Evolutionary conservation across 192 early-diverging fungal species (phyloP).

Genomic region (Obelidium mucronatum): DNA sequence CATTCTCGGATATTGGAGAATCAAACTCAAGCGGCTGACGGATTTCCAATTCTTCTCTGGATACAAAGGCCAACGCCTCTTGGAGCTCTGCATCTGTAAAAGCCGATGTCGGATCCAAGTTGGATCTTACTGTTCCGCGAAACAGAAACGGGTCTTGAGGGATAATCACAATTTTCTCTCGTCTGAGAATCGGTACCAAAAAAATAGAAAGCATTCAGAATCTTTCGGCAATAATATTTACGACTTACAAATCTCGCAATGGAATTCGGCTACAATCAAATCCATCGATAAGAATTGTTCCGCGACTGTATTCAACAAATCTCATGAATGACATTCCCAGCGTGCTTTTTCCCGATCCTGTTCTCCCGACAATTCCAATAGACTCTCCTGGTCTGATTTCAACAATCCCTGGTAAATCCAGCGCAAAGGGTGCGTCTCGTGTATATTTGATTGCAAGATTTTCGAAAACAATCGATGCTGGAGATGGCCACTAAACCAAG

Average conservation of each 20-base stretch:
- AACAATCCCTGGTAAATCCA: slow-evolving; percentile 13
- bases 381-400: slow-evolving; percentile 33
- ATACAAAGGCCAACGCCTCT: slow-evolving; percentile 42
- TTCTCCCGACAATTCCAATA: slow-evolving; percentile 47
- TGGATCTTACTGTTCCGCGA: slow-evolving; percentile 51
- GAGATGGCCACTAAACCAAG: slow-evolving; percentile 19
- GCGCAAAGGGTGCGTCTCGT: slow-evolving; percentile 15
- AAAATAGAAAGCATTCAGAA: slow-evolving; percentile 10
- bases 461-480: background rate
- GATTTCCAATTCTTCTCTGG: slow-evolving; percentile 41
- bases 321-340: slow-evolving; percentile 79
- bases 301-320: slow-evolving; percentile 48
- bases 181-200: slow-evolving; percentile 53
- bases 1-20: slow-evolving; percentile 74
- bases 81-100: slow-evolving; percentile 44
- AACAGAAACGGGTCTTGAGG: slow-evolving; percentile 68
- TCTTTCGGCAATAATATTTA: slow-evolving; percentile 71
- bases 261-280: slow-evolving; percentile 70
- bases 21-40: slow-evolving; percentile 1
- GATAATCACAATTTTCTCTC: slow-evolving; percentile 50
- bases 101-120: slow-evolving; percentile 58
- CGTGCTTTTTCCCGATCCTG: slow-evolving; percentile 58
- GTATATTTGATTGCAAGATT: slow-evolving; percentile 25
- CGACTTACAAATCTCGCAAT: slow-evolving; percentile 68
- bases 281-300: slow-evolving; percentile 63